Conservation (phyloP, 2,329 filamentous ascomycete genomes). For the Macrophomina phaseolina region DNA sequence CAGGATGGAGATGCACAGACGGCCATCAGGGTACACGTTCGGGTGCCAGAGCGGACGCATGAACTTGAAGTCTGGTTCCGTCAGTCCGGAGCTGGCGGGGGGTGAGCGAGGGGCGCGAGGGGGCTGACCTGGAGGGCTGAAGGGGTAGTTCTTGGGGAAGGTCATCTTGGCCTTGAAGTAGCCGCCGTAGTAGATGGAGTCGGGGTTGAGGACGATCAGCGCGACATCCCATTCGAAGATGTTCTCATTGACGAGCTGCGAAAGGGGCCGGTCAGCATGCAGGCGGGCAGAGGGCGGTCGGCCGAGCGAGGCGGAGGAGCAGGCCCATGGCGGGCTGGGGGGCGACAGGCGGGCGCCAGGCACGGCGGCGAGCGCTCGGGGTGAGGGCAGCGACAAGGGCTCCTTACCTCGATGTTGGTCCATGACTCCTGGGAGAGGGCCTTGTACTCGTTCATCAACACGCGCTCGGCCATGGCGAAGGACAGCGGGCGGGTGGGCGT, state of each 20-base stretch:
- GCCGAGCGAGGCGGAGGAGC: constrained; percentile 30
- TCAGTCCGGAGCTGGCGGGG: neutral
- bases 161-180: constrained; percentile 92
- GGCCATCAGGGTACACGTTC: constrained; percentile 90
- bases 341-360: too few species aligned
- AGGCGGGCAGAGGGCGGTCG: too few species aligned
- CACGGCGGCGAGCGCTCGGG: neutral
- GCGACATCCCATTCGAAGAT: constrained; percentile 87
- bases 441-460: constrained; percentile 88
- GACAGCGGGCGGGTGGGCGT: neutral
- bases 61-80: constrained; percentile 77
- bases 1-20: constrained; percentile 94
- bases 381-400: constrained; percentile 9
- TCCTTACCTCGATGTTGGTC: constrained; percentile 81
- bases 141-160: constrained; percentile 89
- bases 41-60: constrained; percentile 81
- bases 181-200: constrained; percentile 89
- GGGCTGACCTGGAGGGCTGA: constrained; percentile 71
- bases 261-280: constrained; percentile 8
- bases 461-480: constrained; percentile 28
- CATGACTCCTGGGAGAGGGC: constrained; percentile 86
- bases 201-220: constrained; percentile 89
- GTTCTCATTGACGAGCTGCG: constrained; percentile 76
- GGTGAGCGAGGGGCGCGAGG: constrained; percentile 11
- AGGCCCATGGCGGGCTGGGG: too few species aligned